Percentiles rank a stretch among this genome's conserved stretches.
phyloP scores from a whole-genome alignment of 148 eudicot species.

The Cornus kousa region DNA sequence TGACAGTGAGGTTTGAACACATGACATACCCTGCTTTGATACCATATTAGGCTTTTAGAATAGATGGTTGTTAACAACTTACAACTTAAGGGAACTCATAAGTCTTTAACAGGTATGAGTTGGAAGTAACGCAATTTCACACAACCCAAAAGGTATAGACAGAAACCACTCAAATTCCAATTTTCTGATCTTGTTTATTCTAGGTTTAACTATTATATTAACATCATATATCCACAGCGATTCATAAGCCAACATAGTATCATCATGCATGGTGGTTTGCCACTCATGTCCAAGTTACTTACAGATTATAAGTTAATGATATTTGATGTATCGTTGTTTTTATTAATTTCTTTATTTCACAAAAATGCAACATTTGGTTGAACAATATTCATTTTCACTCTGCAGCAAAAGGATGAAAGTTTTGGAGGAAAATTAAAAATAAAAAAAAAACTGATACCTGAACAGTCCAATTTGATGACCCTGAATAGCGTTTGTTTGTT shows the following conservation, averaged over 20 bases:
- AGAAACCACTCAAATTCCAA: neutral
- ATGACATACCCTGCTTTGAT: too few species aligned
- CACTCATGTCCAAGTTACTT: neutral
- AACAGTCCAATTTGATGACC: slow-evolving; percentile 92
- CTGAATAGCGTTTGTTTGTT: slow-evolving; percentile 90
- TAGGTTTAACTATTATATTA: neutral
- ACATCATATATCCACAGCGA: neutral
- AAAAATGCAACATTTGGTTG: neutral
- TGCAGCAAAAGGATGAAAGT: neutral
- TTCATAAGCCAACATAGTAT: neutral
- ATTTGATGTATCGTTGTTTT: neutral
- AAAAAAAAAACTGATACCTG: slow-evolving; percentile 46
- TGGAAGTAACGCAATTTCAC: neutral
- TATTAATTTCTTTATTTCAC: neutral
- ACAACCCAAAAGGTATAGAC: neutral
- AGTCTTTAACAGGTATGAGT: neutral
- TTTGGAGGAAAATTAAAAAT: neutral
- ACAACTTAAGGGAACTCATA: neutral
- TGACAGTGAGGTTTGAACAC: too few species aligned
- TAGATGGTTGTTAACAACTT: neutral
- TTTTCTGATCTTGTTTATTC: neutral
- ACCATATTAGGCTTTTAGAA: too few species aligned
- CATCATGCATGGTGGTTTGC: neutral
- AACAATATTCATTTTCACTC: neutral
- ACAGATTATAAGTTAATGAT: neutral